phyloP scores from a whole-genome alignment of 225 moss, liverwort and hornwort species.

The Lunularia cruciata region DNA sequence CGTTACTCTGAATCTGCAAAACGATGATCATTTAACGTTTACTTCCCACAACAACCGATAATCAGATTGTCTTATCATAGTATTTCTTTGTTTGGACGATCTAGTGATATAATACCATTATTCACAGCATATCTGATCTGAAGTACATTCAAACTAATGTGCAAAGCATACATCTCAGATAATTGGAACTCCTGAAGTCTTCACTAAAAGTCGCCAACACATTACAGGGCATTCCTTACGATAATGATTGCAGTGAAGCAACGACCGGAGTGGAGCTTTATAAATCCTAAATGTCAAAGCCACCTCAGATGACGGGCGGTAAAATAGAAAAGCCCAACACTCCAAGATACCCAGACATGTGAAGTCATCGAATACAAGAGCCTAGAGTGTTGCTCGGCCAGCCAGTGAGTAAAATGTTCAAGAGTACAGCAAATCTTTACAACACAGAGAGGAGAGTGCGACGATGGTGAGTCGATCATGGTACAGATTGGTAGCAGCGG shows the following conservation, averaged over 20 bases:
- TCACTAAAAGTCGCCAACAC: no score
- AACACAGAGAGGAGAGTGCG: slow-evolving; percentile 6
- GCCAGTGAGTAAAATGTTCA: neutral
- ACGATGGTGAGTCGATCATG: slow-evolving; percentile 20
- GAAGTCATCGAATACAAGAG: slow-evolving; percentile 25
- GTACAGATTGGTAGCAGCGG: slow-evolving; percentile 15
- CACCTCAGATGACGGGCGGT: neutral
- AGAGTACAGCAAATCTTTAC: slow-evolving; percentile 23
- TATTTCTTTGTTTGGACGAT: no score
- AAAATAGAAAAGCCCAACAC: neutral
- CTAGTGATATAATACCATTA: no score
- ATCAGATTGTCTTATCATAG: no score
- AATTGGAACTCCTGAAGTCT: no score
- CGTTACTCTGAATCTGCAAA: no score
- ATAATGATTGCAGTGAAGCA: slow-evolving; percentile 4
- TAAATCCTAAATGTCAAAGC: slow-evolving; percentile 11
- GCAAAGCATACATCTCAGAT: no score
- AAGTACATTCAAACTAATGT: no score
- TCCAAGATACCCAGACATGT: slow-evolving; percentile 3
- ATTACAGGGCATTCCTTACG: no score
- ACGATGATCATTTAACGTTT: no score
- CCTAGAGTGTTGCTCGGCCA: slow-evolving; percentile 17
- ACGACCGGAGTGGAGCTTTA: slow-evolving; percentile 21
- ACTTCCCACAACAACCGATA: no score
- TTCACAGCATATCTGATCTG: no score